Evolutionary conservation across 2,329 filamentous ascomycete species (phyloP), one percentile per base, ranked within the genome.

Genomic region (Penicillium sp.): DNA sequence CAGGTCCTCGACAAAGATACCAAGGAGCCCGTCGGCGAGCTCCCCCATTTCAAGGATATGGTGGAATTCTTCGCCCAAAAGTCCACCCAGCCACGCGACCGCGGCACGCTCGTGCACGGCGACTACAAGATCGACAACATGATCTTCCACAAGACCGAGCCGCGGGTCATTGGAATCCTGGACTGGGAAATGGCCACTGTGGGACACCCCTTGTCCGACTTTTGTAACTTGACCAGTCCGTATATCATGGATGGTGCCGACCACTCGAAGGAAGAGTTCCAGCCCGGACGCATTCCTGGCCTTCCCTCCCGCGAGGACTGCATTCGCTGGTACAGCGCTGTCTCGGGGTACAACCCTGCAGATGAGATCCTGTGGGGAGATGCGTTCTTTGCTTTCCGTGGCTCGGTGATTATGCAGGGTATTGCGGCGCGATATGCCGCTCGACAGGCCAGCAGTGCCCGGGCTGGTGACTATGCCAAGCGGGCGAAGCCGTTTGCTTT

Each of bases 161-260:
- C 93, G 5, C 83, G 88, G 55, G 93, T 98, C 12, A 93, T 98
- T 76, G 95, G 94, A 4, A 92, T 98, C 56, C 79, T 98, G 5
- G 95, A 99, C 79, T 98, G 94, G 94, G 95, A 98, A 80, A 96
- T 99, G 92, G 92, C 92, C 38, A 98, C 95, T 0, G 88, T 97
- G 56, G 95, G 95, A n/a, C 94, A 99, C 75, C 95, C 95, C 1
- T 84, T 98, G 22, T 94, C 90, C 5, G 95, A 99, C 74, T 81
- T 98, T 42, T 88, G 88, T 75, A 98, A 98, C 77, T 82, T 98
- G 67, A 81, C 75, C 55, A 74, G 77, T 53, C 75, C 78, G 4
- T 78, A 75, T 65, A 70, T 71, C 52, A 64, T 77, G 39, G 71
- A 69, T 45, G 70, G 70, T 34, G 74, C 66, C 31, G 75, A 72